A percentile compares a stretch with the other conserved stretches of the same genome.
phyloP scores from a whole-genome alignment of 1,284 basidiomycete genomes.

The Ceraceosorus bombacis region DNA sequence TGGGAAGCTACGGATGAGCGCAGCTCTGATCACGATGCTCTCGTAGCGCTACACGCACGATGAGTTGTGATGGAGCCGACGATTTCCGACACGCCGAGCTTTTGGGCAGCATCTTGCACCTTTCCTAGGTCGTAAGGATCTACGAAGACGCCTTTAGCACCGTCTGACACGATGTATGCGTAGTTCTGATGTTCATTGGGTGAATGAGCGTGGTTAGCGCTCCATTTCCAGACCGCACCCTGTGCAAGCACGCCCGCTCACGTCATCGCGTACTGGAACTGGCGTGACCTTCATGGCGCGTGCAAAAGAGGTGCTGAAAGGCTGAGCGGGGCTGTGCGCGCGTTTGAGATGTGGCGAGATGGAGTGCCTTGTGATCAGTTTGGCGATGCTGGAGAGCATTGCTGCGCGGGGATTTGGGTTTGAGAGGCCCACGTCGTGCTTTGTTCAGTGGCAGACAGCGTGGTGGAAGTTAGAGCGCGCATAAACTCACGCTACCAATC shows the following conservation, averaged over 20 bases:
- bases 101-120: conserved; percentile 62
- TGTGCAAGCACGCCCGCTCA: neutral
- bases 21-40: neutral
- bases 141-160: conserved; percentile 38
- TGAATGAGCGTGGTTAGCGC: neutral
- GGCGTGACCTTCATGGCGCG: neutral
- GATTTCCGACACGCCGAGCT: conserved; percentile 59
- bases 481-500: no score
- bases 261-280: neutral
- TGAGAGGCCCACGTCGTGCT: no score
- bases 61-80: conserved; percentile 45
- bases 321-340: no score
- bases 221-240: no score
- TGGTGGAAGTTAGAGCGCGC: no score
- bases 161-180: conserved; percentile 37
- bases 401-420: no score
- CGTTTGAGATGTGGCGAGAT: no score
- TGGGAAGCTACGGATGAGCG: neutral
- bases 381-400: no score
- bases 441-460: no score
- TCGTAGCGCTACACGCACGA: conserved; percentile 4
- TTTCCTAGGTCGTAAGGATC: conserved; percentile 76
- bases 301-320: no score
- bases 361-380: no score
- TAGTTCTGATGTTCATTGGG: conserved; percentile 36